phyloP scores from a whole-genome alignment of 1,139 yeast genomes.

The Pichia sp. region DNA sequence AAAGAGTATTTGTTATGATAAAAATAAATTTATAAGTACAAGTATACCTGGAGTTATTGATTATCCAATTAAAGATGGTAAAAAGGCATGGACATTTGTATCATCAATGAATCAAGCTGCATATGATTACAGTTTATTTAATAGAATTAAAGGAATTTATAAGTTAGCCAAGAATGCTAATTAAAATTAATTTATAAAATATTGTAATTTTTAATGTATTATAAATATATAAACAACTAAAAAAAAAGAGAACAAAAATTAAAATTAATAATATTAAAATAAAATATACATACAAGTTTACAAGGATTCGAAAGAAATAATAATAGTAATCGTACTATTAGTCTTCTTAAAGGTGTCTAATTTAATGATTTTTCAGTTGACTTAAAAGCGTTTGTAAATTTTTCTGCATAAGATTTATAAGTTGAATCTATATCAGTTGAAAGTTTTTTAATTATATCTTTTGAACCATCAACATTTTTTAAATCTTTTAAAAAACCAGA shows the following conservation, averaged over 20 bases:
- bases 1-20: constrained; percentile 82
- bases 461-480: constrained; percentile 48
- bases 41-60: constrained; percentile 82
- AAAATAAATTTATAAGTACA: constrained; percentile 69
- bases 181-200: constrained; percentile 8
- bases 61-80: constrained; percentile 78
- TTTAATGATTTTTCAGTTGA: constrained; percentile 42
- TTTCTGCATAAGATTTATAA: constrained; percentile 56
- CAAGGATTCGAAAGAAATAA: too few species aligned
- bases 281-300: too few species aligned
- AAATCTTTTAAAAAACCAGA: constrained; percentile 53
- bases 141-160: constrained; percentile 48
- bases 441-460: constrained; percentile 48
- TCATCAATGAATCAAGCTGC: constrained; percentile 80
- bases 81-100: constrained; percentile 84
- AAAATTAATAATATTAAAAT: too few species aligned
- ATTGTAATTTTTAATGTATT: not conserved
- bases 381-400: constrained; percentile 53
- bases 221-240: too few species aligned
- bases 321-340: too few species aligned
- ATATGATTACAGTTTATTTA: constrained; percentile 71
- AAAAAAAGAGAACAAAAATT: too few species aligned
- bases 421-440: constrained; percentile 58
- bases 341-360: not conserved
- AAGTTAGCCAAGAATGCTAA: constrained; percentile 39